Evolutionary conservation across 768 basidiomycete genomes (phyloP).

Genomic region (Vararia minispora): DNA sequence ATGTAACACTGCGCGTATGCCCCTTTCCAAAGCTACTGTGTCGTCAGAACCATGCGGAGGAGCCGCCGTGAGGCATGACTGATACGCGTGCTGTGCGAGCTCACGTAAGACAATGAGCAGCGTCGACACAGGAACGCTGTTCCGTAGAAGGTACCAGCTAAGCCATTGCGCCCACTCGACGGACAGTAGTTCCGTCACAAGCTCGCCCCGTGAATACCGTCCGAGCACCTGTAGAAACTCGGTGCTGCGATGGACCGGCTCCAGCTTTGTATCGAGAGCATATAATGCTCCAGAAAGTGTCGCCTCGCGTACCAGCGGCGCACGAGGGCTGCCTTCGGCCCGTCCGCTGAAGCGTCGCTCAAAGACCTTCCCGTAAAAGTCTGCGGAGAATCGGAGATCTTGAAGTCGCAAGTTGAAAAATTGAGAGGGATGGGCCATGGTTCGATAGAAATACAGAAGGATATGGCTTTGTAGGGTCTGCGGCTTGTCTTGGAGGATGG

Average conservation of each 20-base stretch:
- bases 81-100: slow-evolving; percentile 52
- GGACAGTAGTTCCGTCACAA: slow-evolving; percentile 15
- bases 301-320: slow-evolving; percentile 61
- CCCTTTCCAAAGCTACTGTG: slow-evolving; percentile 28
- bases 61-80: slow-evolving; percentile 37
- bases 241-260: slow-evolving; percentile 28
- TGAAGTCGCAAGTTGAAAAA: slow-evolving; percentile 62
- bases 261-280: slow-evolving; percentile 48
- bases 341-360: slow-evolving; percentile 66
- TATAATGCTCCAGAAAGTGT: slow-evolving; percentile 57
- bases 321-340: slow-evolving; percentile 51
- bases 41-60: slow-evolving; percentile 40
- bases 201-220: slow-evolving; percentile 47
- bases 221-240: slow-evolving; percentile 33
- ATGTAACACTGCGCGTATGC: slow-evolving; percentile 80
- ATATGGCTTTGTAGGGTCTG: slow-evolving; percentile 67
- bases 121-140: slow-evolving; percentile 60
- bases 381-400: slow-evolving; percentile 61
- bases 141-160: slow-evolving; percentile 62
- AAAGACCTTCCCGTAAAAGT: slow-evolving; percentile 69
- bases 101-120: slow-evolving; percentile 50
- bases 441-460: slow-evolving; percentile 57
- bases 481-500: slow-evolving; percentile 86
- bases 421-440: slow-evolving; percentile 41
- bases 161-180: slow-evolving; percentile 28